These are phyloP conservation scores for Candida freyschussii DNA, from an alignment of 1,139 yeast species.

Conservation along the genomic window DNA sequence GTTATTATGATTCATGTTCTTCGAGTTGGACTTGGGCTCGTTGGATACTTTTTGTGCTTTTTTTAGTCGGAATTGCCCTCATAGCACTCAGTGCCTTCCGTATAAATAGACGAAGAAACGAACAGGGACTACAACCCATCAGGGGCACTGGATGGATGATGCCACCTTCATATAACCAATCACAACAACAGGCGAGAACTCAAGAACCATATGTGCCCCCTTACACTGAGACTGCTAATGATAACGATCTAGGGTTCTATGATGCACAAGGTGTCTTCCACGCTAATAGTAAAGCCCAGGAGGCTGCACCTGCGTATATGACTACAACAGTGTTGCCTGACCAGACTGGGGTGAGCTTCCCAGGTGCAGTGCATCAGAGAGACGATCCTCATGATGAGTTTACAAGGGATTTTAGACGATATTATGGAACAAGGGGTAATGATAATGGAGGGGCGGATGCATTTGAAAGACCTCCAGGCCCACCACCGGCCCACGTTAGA, in stretches of 20 bases:
- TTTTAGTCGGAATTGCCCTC: slow-evolving; percentile 41
- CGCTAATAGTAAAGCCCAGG: slow-evolving; percentile 23
- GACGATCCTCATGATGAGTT: slow-evolving; percentile 13
- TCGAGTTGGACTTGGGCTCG: slow-evolving; percentile 29
- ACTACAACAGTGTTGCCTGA: slow-evolving; percentile 22
- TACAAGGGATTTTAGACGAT: slow-evolving; percentile 22
- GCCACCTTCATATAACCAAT: slow-evolving; percentile 79
- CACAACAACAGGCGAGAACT: slow-evolving; percentile 35
- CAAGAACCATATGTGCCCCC: slow-evolving; percentile 52
- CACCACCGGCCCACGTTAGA: slow-evolving; percentile 21
- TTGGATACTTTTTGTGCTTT: slow-evolving; percentile 46
- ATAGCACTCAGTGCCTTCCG: slow-evolving; percentile 50
- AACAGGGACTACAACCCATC: slow-evolving; percentile 63
- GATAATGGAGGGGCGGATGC: slow-evolving; percentile 3
- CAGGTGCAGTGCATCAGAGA: slow-evolving; percentile 9
- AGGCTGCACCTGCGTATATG: slow-evolving; percentile 14
- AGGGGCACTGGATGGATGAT: slow-evolving; percentile 89
- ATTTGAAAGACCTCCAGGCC: slow-evolving; percentile 19
- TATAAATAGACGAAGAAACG: slow-evolving; percentile 56
- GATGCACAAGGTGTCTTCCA: slow-evolving; percentile 62
- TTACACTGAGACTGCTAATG: slow-evolving; percentile 60
- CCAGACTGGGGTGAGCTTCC: slow-evolving; percentile 18
- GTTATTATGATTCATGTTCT: slow-evolving; percentile 18
- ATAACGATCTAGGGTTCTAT: slow-evolving; percentile 76
- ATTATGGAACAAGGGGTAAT: slow-evolving; percentile 14